A percentile compares a stretch with the other conserved stretches of the same genome.
Evolutionary conservation across 2,329 filamentous ascomycete species (phyloP).

Genomic region (Hypoxylon sp.): DNA sequence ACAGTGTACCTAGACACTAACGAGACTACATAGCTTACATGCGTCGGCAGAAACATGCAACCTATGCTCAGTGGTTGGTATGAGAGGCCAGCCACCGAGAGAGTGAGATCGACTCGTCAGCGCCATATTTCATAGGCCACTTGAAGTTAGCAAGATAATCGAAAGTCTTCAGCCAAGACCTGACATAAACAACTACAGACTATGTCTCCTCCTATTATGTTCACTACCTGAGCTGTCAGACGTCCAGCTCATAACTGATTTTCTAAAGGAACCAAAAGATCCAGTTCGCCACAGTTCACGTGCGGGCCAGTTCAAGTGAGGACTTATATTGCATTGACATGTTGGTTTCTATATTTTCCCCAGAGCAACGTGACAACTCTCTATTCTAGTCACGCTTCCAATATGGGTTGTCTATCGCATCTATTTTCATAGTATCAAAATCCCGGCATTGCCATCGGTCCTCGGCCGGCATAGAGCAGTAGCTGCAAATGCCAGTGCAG

Average conservation of each 20-base stretch:
- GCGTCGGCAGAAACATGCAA: neutral
- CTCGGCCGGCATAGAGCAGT: conserved; percentile 28
- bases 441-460: conserved; percentile 29
- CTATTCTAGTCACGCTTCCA: neutral
- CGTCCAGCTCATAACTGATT: neutral
- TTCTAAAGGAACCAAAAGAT: neutral
- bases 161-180: neutral
- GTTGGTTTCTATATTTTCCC: no score
- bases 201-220: neutral
- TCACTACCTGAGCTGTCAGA: neutral
- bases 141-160: neutral
- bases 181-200: neutral
- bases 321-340: neutral
- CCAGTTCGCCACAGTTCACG: neutral
- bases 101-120: neutral
- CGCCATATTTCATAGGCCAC: neutral
- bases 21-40: neutral
- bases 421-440: neutral
- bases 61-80: neutral
- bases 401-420: no score
- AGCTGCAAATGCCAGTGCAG: conserved; percentile 26
- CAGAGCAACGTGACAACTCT: neutral
- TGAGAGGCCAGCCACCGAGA: neutral
- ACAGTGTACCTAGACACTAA: neutral
- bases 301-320: neutral